Conservation (phyloP, 805 yeast species). For the Metschnikowia shivogae region DNA sequence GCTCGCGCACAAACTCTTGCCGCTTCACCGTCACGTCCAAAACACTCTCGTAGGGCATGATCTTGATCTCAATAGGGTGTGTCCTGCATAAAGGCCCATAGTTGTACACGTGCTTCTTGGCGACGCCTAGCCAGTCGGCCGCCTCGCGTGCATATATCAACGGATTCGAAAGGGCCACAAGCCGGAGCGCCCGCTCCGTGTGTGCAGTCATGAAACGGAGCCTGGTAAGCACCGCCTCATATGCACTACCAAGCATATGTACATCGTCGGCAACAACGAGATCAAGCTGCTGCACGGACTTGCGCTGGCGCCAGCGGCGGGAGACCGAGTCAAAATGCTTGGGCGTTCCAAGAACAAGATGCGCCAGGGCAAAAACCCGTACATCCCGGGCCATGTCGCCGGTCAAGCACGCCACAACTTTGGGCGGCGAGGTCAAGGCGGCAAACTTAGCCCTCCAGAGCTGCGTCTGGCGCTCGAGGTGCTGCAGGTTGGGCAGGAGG, state of each 20-base stretch:
- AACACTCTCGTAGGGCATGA: conserved; percentile 34
- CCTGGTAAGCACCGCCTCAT: conserved; percentile 70
- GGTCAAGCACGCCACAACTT: conserved; percentile 51
- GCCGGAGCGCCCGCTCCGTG: conserved; percentile 49
- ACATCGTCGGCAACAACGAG: conserved; percentile 69
- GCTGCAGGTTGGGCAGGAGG: conserved; percentile 58
- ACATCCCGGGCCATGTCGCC: conserved; percentile 52
- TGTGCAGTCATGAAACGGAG: conserved; percentile 68
- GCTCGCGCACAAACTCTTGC: conserved; percentile 3
- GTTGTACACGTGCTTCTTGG: conserved; percentile 58
- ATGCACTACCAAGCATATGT: conserved; percentile 63
- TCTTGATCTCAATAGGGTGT: conserved; percentile 51
- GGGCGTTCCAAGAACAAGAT: conserved; percentile 75
- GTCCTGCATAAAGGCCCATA: conserved; percentile 62
- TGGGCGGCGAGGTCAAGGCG: conserved; percentile 49
- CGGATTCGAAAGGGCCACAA: conserved; percentile 68
- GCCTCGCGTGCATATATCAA: conserved; percentile 72
- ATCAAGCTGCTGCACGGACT: conserved; percentile 62
- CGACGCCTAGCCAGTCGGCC: conserved; percentile 82
- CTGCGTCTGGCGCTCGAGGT: conserved; percentile 43
- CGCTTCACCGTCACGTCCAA: background rate
- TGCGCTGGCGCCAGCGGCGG: conserved; percentile 79
- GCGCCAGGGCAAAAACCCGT: conserved; percentile 52
- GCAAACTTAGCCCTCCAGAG: conserved; percentile 53
- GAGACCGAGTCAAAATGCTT: conserved; percentile 69